These are phyloP conservation scores for Talaromyces sp. DNA, from an alignment of 2,329 filamentous ascomycete genomes.

Conservation along the genomic window DNA sequence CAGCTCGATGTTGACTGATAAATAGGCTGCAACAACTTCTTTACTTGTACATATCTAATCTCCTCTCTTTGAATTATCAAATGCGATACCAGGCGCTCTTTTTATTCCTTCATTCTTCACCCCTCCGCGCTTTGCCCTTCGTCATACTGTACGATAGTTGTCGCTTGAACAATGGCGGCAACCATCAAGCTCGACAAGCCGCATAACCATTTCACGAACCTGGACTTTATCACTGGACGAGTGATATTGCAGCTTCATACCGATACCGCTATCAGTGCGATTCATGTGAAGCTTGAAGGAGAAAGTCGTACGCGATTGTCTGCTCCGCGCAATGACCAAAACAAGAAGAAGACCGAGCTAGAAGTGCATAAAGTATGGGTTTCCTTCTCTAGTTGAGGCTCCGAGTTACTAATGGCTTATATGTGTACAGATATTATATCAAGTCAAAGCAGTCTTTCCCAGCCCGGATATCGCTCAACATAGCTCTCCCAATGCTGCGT, in stretches of 20 bases:
- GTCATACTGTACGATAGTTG: background rate
- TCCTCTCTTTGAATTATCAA: background rate
- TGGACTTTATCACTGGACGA: constrained; percentile 44
- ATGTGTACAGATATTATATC: constrained; percentile 42
- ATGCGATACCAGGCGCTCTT: background rate
- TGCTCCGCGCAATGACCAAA: constrained; percentile 37
- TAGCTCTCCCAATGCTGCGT: constrained; percentile 32
- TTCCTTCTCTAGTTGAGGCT: background rate
- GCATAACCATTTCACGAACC: constrained; percentile 44
- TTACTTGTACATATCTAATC: background rate
- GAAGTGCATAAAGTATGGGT: constrained; percentile 47
- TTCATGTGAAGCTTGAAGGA: constrained; percentile 47
- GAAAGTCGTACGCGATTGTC: constrained; percentile 45
- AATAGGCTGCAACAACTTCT: background rate
- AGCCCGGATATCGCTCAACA: constrained; percentile 38
- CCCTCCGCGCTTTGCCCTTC: background rate
- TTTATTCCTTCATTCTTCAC: background rate
- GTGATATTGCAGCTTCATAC: constrained; percentile 39
- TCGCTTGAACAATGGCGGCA: constrained; percentile 36
- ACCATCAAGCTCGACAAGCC: constrained; percentile 41
- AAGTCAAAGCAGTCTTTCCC: constrained; percentile 44
- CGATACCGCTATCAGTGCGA: constrained; percentile 41
- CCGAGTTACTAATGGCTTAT: background rate
- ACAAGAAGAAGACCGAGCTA: constrained; percentile 44
- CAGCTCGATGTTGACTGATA: background rate